These are phyloP conservation scores for Thalassiosira mediterranea DNA, from an alignment of 352 stramenopile species.

Conservation along the genomic window DNA sequence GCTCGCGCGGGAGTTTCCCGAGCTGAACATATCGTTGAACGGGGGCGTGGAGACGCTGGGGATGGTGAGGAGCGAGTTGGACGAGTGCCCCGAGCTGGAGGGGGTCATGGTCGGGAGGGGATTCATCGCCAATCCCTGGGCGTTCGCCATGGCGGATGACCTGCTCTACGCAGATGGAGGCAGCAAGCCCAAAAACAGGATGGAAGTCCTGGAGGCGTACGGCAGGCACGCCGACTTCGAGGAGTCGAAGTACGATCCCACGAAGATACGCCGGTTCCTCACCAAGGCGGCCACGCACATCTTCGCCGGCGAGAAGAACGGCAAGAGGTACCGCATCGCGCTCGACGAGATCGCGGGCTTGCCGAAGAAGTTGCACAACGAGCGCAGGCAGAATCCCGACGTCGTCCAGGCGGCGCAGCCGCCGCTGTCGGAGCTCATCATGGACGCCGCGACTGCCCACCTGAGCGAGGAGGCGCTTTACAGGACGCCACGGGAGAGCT, in stretches of 20 bases:
- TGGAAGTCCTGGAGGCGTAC: slow-evolving; percentile 77
- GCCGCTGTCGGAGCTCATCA: slow-evolving; percentile 76
- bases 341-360: slow-evolving; percentile 75
- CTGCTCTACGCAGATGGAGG: slow-evolving; percentile 60
- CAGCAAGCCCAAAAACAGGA: slow-evolving; percentile 57
- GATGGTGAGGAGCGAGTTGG: slow-evolving; percentile 89
- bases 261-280: slow-evolving; percentile 72
- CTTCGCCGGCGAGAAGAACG: slow-evolving; percentile 81
- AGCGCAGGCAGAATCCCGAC: slow-evolving; percentile 33
- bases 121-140: slow-evolving; percentile 78
- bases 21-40: slow-evolving; percentile 97
- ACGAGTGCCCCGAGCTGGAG: slow-evolving; percentile 59
- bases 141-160: slow-evolving; percentile 80
- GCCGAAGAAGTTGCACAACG: slow-evolving; percentile 58
- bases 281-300: slow-evolving; percentile 72
- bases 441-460: slow-evolving; percentile 65
- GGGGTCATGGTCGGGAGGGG: slow-evolving; percentile 88
- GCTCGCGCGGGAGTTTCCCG: slow-evolving; percentile 94
- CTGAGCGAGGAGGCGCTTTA: slow-evolving; percentile 79
- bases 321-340: slow-evolving; percentile 76
- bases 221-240: slow-evolving; percentile 72
- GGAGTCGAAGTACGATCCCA: slow-evolving; percentile 63
- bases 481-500: slow-evolving; percentile 72
- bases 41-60: slow-evolving; percentile 93
- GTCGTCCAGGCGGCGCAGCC: slow-evolving; percentile 31